Base-by-base conservation (phyloP, 2,329 filamentous ascomycete species). In the Thielaviopsis ethacetica region DNA sequence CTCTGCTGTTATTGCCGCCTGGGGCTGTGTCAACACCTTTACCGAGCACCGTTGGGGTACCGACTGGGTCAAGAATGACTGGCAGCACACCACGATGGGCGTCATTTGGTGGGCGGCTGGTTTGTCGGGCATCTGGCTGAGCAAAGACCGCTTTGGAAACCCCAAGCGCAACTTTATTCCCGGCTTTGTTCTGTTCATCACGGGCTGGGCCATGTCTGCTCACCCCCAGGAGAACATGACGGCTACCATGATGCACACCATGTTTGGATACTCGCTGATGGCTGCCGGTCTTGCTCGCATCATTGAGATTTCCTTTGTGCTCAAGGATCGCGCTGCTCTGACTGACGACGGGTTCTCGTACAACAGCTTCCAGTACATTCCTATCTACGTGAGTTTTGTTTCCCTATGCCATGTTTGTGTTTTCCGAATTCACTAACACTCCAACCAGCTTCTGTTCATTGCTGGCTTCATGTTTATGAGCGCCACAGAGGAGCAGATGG, bases 61-160 rank as follows among this genome's bases (percentile, higher is more conserved):
- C 0, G 79, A 81, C 0, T 98, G 93, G 93, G 89, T 86, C 57
- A 83, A 81, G 71, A 97, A 96, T 67, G 93, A 98, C 70, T 82
- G 95, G 73, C 91, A 98, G 70, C 93, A 98, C 71, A 98, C 93
- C 0, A 88, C 87, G n/a, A 97, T 98, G 91, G 93, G 93, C n/a
- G 82, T 98, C 62, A 83, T 98, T 56, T 98, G 93, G 93, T 98
- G 91, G 91, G 87, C 84, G 66, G 91, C 93, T 7, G 93, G 93
- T 24, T 74, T 98, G 30, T 80, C 91, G 12, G 93, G 93, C 50
- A 79, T 98, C 57, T 98, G 91, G 93, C 76, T 98, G 47, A 95
- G 89, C 69, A 81, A 82, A 63, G 88, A 85, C 68, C 82, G 88
- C 59, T 83, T 91, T 63, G 91, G 93, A 56, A 78, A 82, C 50